These are phyloP conservation scores for Nyctanthes arbortristis DNA, from an alignment of 257 asterid species.

Conservation along the genomic window DNA sequence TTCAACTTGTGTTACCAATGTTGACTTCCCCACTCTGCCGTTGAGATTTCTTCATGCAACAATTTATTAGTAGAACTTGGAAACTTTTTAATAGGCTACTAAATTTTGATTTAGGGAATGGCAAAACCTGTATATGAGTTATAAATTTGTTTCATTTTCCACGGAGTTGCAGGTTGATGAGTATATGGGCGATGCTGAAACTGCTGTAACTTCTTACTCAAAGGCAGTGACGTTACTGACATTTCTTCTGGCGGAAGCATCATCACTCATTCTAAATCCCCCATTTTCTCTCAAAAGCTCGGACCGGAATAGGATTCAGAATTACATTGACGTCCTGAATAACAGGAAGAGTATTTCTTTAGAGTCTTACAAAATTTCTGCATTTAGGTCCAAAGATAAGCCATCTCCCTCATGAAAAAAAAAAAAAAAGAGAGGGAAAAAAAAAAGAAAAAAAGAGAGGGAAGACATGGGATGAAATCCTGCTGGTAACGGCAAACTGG, in stretches of 20 bases:
- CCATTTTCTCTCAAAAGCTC: constrained; percentile 77
- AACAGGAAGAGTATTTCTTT: constrained; percentile 71
- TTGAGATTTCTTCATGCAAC: neutral
- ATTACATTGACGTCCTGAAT: constrained; percentile 59
- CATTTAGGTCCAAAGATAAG: constrained; percentile 47
- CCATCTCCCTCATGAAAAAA: constrained; percentile 16
- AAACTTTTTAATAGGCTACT: neutral
- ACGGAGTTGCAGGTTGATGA: constrained; percentile 64
- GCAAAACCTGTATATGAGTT: constrained; percentile 4
- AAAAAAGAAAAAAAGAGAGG: no score
- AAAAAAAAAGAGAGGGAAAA: no score
- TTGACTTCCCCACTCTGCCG: neutral
- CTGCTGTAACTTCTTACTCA: constrained; percentile 57
- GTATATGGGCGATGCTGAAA: constrained; percentile 62
- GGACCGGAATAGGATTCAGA: constrained; percentile 65
- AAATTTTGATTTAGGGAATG: neutral
- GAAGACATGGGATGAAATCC: no score
- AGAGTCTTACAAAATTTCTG: constrained; percentile 60
- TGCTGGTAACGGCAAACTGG: neutral
- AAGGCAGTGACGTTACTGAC: constrained; percentile 58
- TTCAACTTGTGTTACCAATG: neutral
- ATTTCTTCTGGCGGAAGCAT: constrained; percentile 76
- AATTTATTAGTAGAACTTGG: neutral
- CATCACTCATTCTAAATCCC: constrained; percentile 73
- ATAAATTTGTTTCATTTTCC: constrained; percentile 4